These are phyloP conservation scores for Erysimum cheiri DNA, from an alignment of 441 rosid genomes.

Conservation along the genomic window DNA sequence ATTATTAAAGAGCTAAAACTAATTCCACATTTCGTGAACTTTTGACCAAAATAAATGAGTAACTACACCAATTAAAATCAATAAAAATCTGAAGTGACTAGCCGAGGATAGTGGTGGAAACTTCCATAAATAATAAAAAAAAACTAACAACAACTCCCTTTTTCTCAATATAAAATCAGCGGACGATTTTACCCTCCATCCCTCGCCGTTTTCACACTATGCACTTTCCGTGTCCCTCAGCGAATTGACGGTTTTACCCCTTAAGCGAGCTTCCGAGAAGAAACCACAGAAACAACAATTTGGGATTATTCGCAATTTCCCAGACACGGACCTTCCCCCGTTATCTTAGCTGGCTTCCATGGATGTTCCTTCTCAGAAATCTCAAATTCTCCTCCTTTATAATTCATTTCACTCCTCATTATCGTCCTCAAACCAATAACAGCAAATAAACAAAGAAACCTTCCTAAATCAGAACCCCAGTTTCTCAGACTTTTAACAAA, in stretches of 20 bases:
- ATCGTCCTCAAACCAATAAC: not conserved
- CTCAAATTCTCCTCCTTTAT: slow-evolving; percentile 31
- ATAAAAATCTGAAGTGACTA: too few species aligned
- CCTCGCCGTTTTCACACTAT: slow-evolving; percentile 1
- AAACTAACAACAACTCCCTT: too few species aligned
- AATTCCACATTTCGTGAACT: not conserved
- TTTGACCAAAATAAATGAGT: not conserved
- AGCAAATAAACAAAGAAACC: not conserved
- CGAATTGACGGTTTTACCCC: slow-evolving; percentile 32
- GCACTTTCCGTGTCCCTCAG: not conserved
- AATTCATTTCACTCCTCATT: slow-evolving; percentile 19
- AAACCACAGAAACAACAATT: not conserved
- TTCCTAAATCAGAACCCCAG: not conserved
- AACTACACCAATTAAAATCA: too few species aligned
- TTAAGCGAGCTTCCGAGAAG: slow-evolving; percentile 29
- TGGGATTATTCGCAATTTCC: not conserved
- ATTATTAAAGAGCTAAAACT: not conserved
- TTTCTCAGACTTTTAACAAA: not conserved
- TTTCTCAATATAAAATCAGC: not conserved
- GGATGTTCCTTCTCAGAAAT: slow-evolving; percentile 55
- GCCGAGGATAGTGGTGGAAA: slow-evolving; percentile 27
- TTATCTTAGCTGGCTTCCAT: slow-evolving; percentile 50
- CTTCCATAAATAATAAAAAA: not conserved
- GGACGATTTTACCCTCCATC: slow-evolving; percentile 30
- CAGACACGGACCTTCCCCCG: slow-evolving; percentile 32